These are phyloP conservation scores for Aspergillus brasiliensis DNA, from an alignment of 2,329 filamentous ascomycete genomes.

Conservation along the genomic window DNA sequence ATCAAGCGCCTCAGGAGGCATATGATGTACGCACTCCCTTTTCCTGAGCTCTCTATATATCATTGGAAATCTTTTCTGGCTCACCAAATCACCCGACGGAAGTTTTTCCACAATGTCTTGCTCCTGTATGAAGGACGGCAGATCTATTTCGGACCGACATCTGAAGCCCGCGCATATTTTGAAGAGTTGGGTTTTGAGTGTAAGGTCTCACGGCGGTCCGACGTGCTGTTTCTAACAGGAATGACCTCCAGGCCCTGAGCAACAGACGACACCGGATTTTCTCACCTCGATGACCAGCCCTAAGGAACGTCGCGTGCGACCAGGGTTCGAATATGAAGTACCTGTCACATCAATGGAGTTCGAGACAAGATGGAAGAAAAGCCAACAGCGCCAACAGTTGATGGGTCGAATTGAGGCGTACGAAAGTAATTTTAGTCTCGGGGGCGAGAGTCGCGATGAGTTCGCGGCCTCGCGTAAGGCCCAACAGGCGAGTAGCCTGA, in stretches of 20 bases:
- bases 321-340: constrained; percentile 54
- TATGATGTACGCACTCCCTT: constrained; percentile 9
- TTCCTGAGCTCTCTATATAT: no score
- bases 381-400: no score
- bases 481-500: constrained; percentile 44
- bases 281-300: constrained; percentile 68
- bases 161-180: constrained; percentile 63
- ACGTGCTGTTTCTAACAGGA: no score
- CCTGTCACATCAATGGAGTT: constrained; percentile 64
- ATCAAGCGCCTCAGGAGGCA: constrained; percentile 47
- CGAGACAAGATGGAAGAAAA: no score
- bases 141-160: constrained; percentile 54
- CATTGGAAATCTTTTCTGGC: no score
- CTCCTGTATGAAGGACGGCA: constrained; percentile 58
- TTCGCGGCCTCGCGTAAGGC: constrained; percentile 38
- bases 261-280: constrained; percentile 69
- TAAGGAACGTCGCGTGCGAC: constrained; percentile 54
- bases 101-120: constrained; percentile 65
- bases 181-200: constrained; percentile 68
- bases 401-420: no score
- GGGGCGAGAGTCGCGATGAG: constrained; percentile 32
- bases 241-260: constrained; percentile 42
- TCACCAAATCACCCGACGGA: no score
- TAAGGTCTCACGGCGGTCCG: background rate
- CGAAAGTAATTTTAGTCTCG: background rate